phyloP scores from a whole-genome alignment of 2,329 filamentous ascomycete genomes.

The Phialophora macrospora region DNA sequence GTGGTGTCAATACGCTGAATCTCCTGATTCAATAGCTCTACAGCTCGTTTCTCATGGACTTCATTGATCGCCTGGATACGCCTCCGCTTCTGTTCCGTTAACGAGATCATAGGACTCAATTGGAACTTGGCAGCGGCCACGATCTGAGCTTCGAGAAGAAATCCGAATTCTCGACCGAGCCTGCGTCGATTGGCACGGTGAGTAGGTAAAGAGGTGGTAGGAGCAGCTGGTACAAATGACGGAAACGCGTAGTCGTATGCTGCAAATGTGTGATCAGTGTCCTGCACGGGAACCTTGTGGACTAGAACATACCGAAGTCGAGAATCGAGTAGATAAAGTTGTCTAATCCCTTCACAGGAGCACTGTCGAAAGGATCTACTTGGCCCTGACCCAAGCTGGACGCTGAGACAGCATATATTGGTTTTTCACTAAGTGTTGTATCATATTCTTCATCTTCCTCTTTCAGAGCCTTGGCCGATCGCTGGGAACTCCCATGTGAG shows the following conservation, averaged over 20 bases:
- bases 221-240: slow-evolving; percentile 9
- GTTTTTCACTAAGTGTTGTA: neutral
- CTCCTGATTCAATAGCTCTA: slow-evolving; percentile 3
- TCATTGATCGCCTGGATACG: slow-evolving; percentile 2
- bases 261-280: slow-evolving; percentile 1
- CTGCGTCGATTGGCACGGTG: slow-evolving; percentile 11
- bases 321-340: slow-evolving; percentile 14
- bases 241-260: slow-evolving; percentile 15
- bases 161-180: slow-evolving; percentile 7
- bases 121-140: slow-evolving; percentile 12
- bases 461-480: neutral
- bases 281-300: neutral
- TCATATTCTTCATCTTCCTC: neutral
- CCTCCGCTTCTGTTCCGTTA: slow-evolving; percentile 4
- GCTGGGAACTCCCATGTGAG: neutral
- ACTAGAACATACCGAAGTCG: slow-evolving; percentile 5
- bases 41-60: slow-evolving; percentile 4
- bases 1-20: neutral
- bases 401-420: neutral
- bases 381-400: slow-evolving; percentile 10
- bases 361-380: slow-evolving; percentile 14
- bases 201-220: slow-evolving; percentile 1
- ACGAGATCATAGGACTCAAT: slow-evolving; percentile 9
- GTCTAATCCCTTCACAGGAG: slow-evolving; percentile 1
- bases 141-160: slow-evolving; percentile 12